phyloP scores from a whole-genome alignment of 2,329 filamentous ascomycete genomes.

The Colletotrichum tropicale region DNA sequence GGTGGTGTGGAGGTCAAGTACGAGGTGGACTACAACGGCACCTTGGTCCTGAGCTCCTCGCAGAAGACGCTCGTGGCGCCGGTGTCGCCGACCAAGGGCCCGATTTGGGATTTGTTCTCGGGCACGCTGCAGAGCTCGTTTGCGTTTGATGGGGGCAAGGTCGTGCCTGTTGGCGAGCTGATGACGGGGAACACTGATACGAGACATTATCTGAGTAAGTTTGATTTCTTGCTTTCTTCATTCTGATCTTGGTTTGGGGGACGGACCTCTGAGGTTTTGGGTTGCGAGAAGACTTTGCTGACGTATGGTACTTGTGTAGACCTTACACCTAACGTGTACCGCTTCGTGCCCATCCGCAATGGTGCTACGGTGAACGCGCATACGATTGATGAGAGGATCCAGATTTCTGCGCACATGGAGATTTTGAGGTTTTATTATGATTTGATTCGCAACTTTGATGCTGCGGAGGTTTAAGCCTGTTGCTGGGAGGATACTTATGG shows the following conservation, averaged over 20 bases:
- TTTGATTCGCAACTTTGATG: conserved; percentile 15
- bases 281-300: neutral
- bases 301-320: neutral
- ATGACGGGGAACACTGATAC: conserved; percentile 19
- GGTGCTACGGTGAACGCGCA: conserved; percentile 4
- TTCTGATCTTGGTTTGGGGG: too few relatives aligned
- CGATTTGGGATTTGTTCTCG: conserved; percentile 12
- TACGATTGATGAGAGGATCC: conserved; percentile 18
- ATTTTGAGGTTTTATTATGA: conserved; percentile 18
- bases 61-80: conserved; percentile 12
- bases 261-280: too few relatives aligned
- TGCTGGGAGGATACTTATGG: too few relatives aligned
- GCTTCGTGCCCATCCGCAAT: conserved; percentile 4
- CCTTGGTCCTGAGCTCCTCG: neutral
- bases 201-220: conserved; percentile 13
- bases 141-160: conserved; percentile 7
- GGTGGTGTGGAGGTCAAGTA: neutral
- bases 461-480: neutral
- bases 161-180: conserved; percentile 9
- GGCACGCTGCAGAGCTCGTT: conserved; percentile 14
- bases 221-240: too few relatives aligned
- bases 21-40: conserved; percentile 16
- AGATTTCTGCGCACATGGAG: conserved; percentile 7
- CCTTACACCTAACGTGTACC: conserved; percentile 5
- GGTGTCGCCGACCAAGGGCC: conserved; percentile 1